Percentiles rank a stretch among this genome's conserved stretches.
Evolutionary conservation across 768 basidiomycete genomes (phyloP).

Genomic region (Russula abietina): DNA sequence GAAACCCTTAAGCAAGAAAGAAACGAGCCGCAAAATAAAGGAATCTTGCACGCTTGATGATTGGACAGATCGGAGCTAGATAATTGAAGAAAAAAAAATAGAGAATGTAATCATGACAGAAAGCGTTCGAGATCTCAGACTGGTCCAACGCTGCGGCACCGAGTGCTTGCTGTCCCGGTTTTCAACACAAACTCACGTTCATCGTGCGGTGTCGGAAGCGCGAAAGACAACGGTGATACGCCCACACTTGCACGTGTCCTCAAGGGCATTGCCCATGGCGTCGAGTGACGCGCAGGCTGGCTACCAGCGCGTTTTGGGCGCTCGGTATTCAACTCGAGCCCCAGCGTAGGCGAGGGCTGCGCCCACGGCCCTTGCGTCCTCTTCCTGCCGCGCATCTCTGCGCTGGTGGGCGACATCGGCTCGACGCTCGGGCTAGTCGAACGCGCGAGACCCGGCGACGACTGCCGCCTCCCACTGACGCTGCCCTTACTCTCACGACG

Average conservation of each 20-base stretch:
- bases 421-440: conserved; percentile 45
- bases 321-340: neutral
- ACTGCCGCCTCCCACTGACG: conserved; percentile 32
- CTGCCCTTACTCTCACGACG: conserved; percentile 2
- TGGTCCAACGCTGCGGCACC: conserved; percentile 14
- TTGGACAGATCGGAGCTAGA: conserved; percentile 15
- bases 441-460: conserved; percentile 34
- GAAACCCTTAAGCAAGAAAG: conserved; percentile 10
- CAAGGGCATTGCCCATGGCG: conserved; percentile 17
- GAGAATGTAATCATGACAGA: neutral
- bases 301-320: conserved; percentile 19
- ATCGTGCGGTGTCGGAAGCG: conserved; percentile 7
- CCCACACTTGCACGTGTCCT: conserved; percentile 19
- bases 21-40: neutral
- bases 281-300: conserved; percentile 16
- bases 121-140: neutral
- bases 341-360: neutral
- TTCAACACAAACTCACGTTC: conserved; percentile 22
- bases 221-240: conserved; percentile 18
- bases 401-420: conserved; percentile 39
- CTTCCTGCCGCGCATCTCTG: conserved; percentile 17
- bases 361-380: neutral
- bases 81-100: neutral
- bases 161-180: neutral
- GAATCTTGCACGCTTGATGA: conserved; percentile 2